Conservation (phyloP, 1,284 basidiomycete genomes). For the Melampsora americana region DNA sequence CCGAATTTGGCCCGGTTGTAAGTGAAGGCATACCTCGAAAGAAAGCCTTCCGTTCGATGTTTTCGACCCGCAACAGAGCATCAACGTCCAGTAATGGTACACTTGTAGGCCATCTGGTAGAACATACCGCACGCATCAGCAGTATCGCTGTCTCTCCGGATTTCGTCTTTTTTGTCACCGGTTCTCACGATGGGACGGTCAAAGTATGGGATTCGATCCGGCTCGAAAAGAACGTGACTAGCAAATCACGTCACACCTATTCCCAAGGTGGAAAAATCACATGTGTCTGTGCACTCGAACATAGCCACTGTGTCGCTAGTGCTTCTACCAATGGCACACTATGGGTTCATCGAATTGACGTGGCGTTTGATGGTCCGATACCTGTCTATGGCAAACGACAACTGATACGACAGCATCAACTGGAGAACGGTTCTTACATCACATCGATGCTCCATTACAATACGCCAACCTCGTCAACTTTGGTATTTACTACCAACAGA, state of each 20-base stretch:
- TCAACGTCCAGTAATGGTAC: conserved; percentile 62
- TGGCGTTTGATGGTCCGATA: conserved; percentile 51
- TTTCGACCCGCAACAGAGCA: conserved; percentile 48
- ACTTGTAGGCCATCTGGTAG: conserved; percentile 77
- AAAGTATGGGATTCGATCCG: conserved; percentile 79
- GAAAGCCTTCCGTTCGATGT: conserved; percentile 52
- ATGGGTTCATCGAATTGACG: conserved; percentile 55
- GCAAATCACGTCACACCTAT: conserved; percentile 55
- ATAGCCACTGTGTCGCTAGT: conserved; percentile 56
- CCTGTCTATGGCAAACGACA: conserved; percentile 55
- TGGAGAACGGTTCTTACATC: conserved; percentile 54
- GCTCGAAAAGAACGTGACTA: conserved; percentile 68
- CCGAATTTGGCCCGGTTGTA: conserved; percentile 82
- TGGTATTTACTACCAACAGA: conserved; percentile 80
- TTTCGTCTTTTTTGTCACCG: conserved; percentile 86
- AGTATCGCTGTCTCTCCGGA: conserved; percentile 84
- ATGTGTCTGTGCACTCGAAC: conserved; percentile 52
- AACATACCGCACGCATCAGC: conserved; percentile 75
- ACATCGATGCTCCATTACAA: conserved; percentile 54
- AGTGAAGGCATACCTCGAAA: conserved; percentile 57
- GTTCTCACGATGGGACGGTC: conserved; percentile 77
- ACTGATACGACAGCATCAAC: conserved; percentile 53
- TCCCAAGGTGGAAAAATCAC: conserved; percentile 54
- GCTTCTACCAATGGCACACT: conserved; percentile 55
- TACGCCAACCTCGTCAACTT: conserved; percentile 53